These are phyloP conservation scores for Cryptococcus jaspeensis DNA, from an alignment of 1,284 basidiomycete species.

Conservation along the genomic window DNA sequence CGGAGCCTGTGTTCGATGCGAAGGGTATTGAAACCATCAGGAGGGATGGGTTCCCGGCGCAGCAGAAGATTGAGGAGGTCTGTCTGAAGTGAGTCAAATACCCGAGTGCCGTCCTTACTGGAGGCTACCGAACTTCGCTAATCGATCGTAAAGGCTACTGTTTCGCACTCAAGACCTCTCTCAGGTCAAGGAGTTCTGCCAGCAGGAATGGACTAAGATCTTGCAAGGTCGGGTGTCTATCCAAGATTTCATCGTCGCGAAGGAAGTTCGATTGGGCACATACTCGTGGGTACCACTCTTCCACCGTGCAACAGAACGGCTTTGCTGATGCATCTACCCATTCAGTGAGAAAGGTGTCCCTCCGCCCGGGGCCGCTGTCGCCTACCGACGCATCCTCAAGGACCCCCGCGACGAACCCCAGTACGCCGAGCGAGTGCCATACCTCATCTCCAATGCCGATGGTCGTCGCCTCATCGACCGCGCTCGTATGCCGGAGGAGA, in stretches of 20 bases:
- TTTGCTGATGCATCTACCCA: background rate
- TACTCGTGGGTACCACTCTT: conserved; percentile 64
- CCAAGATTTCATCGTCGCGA: conserved; percentile 92
- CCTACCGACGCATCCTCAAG: conserved; percentile 68
- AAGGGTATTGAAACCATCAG: conserved; percentile 98
- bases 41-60: conserved; percentile 82
- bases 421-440: conserved; percentile 90
- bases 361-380: conserved; percentile 86
- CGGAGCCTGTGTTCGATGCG: conserved; percentile 82
- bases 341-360: conserved; percentile 73
- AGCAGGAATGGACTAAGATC: conserved; percentile 79
- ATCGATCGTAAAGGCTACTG: conserved; percentile 62
- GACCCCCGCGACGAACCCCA: conserved; percentile 83
- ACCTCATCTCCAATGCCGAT: conserved; percentile 74
- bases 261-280: conserved; percentile 87
- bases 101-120: background rate
- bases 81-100: conserved; percentile 68
- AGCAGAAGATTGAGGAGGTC: conserved; percentile 83
- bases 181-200: conserved; percentile 84
- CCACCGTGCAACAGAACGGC: background rate
- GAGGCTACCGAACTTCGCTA: too few species aligned
- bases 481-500: conserved; percentile 74
- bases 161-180: conserved; percentile 88
- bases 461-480: conserved; percentile 74
- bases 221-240: conserved; percentile 74